phyloP scores from a whole-genome alignment of 2,329 filamentous ascomycete genomes.

The Septoria petroselini region DNA sequence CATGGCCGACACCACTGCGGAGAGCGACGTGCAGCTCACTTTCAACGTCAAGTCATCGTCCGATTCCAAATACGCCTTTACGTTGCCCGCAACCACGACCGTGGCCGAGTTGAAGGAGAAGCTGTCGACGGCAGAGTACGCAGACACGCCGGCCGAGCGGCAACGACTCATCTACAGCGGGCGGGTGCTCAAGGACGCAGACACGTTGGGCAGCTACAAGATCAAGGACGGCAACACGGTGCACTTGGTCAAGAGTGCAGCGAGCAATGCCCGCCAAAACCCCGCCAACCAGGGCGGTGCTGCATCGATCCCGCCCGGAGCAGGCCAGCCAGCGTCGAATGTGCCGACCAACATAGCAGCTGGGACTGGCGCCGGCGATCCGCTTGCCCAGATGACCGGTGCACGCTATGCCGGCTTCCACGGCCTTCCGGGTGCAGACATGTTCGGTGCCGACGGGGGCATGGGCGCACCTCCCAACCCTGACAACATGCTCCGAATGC shows the following conservation, averaged over 20 bases:
- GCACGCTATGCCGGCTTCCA: constrained; percentile 91
- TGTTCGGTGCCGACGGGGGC: constrained; percentile 91
- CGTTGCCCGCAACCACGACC: constrained; percentile 70
- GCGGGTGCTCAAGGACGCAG: constrained; percentile 91
- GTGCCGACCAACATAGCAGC: constrained; percentile 76
- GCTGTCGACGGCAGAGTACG: constrained; percentile 74
- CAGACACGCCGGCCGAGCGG: constrained; percentile 80
- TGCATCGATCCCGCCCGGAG: constrained; percentile 39
- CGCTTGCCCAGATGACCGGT: constrained; percentile 83
- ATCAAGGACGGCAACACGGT: constrained; percentile 95
- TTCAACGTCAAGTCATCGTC: constrained; percentile 98
- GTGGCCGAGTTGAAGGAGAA: constrained; percentile 87
- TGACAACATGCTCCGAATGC: constrained; percentile 77
- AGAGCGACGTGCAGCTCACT: constrained; percentile 76
- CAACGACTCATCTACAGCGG: constrained; percentile 98
- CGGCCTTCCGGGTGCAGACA: constrained; percentile 78
- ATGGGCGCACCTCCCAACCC: constrained; percentile 85
- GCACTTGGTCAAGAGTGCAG: constrained; percentile 93
- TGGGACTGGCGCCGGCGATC: constrained; percentile 76
- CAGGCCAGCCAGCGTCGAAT: constrained; percentile 55
- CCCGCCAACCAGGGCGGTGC: constrained; percentile 51
- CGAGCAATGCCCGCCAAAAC: constrained; percentile 70
- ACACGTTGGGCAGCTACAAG: constrained; percentile 81
- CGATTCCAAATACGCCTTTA: constrained; percentile 79
- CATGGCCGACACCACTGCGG: constrained; percentile 58